phyloP scores from a whole-genome alignment of 495 filamentous ascomycete genomes.

The Aeminium ludgeri region DNA sequence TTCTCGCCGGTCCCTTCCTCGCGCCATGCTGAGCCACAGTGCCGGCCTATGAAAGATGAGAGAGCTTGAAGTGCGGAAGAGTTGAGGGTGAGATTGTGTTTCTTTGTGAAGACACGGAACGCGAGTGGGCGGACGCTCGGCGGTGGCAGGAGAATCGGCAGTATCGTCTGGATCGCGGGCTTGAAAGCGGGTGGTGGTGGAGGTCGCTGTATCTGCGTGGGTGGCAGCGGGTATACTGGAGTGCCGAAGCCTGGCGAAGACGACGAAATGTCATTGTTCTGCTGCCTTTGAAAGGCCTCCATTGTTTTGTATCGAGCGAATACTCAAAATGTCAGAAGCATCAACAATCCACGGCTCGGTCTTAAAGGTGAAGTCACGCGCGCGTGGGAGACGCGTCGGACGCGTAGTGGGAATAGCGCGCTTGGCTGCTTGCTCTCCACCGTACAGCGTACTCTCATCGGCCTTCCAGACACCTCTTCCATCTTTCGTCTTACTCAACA shows the following conservation, averaged over 20 bases:
- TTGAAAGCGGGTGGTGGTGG: conserved; percentile 35
- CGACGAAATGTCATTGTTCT: conserved; percentile 49
- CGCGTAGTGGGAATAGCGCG: no score
- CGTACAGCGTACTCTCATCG: no score
- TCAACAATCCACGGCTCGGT: neutral
- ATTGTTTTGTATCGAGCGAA: conserved; percentile 2
- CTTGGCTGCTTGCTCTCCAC: no score
- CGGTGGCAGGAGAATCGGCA: conserved; percentile 77
- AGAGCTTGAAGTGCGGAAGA: conserved; percentile 70
- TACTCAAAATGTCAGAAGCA: neutral
- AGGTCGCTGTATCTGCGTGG: conserved; percentile 31
- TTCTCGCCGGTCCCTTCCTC: conserved; percentile 86
- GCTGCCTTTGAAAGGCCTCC: conserved; percentile 16
- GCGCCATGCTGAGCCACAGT: conserved; percentile 91
- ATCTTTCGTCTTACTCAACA: neutral
- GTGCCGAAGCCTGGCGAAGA: conserved; percentile 83
- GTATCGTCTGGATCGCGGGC: conserved; percentile 61
- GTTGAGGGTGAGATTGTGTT: conserved; percentile 85
- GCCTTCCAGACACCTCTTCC: neutral
- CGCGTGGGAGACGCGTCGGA: no score
- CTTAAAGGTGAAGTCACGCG: no score
- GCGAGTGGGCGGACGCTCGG: conserved; percentile 77
- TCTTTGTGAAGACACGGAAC: conserved; percentile 93
- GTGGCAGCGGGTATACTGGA: conserved; percentile 53
- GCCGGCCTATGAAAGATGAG: conserved; percentile 73